Conservation (phyloP, 495 filamentous ascomycete genomes). For the Annulohypoxylon bovei region DNA sequence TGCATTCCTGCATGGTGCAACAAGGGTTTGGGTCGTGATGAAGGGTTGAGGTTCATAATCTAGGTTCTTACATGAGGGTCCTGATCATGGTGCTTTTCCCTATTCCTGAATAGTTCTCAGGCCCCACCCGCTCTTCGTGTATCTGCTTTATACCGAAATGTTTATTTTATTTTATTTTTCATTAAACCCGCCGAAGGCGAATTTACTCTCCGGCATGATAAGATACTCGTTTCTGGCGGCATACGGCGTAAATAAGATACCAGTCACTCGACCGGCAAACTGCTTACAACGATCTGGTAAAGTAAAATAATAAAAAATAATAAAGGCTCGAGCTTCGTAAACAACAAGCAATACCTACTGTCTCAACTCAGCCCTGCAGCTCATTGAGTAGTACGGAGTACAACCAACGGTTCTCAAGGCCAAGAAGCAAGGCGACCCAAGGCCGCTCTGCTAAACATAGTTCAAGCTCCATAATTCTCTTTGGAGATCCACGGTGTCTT, state of each 20-base stretch:
- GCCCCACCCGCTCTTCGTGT: slow-evolving; percentile 26
- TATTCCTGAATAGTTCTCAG: slow-evolving; percentile 14
- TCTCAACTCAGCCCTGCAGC: slow-evolving; percentile 35
- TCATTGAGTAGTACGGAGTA: slow-evolving; percentile 14
- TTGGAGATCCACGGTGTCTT: slow-evolving; percentile 3
- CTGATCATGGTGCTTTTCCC: slow-evolving; percentile 25
- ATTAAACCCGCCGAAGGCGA: slow-evolving; percentile 28
- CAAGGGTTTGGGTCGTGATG: slow-evolving; percentile 25
- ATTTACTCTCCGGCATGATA: slow-evolving; percentile 10
- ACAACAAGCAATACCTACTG: slow-evolving; percentile 12
- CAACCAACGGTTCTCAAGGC: slow-evolving; percentile 11
- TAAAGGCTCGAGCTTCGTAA: slow-evolving; percentile 19
- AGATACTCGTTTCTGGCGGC: slow-evolving; percentile 25
- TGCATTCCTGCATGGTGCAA: slow-evolving; percentile 30
- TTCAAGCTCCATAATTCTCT: slow-evolving; percentile 27
- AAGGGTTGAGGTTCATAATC: slow-evolving; percentile 31
- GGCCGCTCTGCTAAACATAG: slow-evolving; percentile 33
- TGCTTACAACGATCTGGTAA: slow-evolving; percentile 16
- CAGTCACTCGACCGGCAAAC: slow-evolving; percentile 8
- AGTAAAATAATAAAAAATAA: too few species aligned
- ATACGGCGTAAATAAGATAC: slow-evolving; percentile 8
- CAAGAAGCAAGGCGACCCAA: slow-evolving; percentile 8
- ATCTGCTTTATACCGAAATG: slow-evolving; percentile 22
- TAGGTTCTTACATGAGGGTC: slow-evolving; percentile 42
- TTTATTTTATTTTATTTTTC: slow-evolving; percentile 13